These are phyloP conservation scores for Rutstroemia sp. DNA, from an alignment of 2,329 filamentous ascomycete genomes.

Conservation along the genomic window DNA sequence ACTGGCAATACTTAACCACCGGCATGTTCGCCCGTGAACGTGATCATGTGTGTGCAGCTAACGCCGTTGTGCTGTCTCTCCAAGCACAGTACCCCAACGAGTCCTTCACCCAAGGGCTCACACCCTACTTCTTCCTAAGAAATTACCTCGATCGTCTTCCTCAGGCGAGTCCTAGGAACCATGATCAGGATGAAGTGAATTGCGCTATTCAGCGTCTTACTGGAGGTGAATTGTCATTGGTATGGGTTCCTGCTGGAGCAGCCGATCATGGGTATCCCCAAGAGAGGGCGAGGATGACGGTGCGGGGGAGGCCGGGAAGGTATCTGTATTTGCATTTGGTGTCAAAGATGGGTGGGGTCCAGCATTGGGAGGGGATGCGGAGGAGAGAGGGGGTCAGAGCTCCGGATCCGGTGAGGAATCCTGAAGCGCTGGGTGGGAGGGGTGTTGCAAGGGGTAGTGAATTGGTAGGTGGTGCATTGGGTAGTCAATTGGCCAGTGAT, in stretches of 20 bases:
- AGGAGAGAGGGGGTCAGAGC: not conserved
- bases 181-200: not conserved
- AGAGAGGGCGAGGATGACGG: not conserved
- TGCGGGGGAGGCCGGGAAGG: not conserved
- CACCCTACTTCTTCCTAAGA: not conserved
- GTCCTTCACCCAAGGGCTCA: not conserved
- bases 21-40: not conserved
- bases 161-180: not conserved
- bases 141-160: not conserved
- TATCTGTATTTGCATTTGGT: not conserved
- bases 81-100: slow-evolving; percentile 1
- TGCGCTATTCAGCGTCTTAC: not conserved
- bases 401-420: too few relatives aligned
- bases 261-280: not conserved
- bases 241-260: not conserved
- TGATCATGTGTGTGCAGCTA: not conserved
- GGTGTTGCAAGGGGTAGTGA: too few relatives aligned
- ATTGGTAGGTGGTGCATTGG: too few relatives aligned
- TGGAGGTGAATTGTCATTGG: not conserved
- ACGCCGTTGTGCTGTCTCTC: not conserved
- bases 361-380: not conserved
- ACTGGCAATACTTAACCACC: not conserved
- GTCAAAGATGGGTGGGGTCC: not conserved
- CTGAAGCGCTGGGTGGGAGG: too few relatives aligned
- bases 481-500: too few relatives aligned